A percentile compares a stretch with the other conserved stretches of the same genome.
phyloP scores from a whole-genome alignment of 2,329 filamentous ascomycete genomes.

The Dryadomyces quercivorus region DNA sequence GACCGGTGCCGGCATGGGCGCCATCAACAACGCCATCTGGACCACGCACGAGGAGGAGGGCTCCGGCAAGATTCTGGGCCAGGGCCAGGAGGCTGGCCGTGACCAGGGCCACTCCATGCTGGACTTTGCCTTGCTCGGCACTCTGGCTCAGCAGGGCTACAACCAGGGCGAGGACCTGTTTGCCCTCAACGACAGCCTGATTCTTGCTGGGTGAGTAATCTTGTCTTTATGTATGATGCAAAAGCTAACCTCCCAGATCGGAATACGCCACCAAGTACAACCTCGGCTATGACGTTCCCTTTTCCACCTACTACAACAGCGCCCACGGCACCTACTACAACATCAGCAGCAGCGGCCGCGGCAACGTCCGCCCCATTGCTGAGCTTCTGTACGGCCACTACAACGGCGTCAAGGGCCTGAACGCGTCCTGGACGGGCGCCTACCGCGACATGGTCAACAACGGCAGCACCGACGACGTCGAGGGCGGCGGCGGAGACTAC shows the following conservation, averaged over 20 bases:
- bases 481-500: constrained; percentile 1
- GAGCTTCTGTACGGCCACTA: not conserved
- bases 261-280: constrained; percentile 1
- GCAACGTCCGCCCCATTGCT: not conserved
- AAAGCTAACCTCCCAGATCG: not conserved
- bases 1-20: not conserved
- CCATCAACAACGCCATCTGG: not conserved
- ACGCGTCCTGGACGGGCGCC: not conserved
- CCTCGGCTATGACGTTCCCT: not conserved
- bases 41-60: not conserved
- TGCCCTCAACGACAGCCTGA: not conserved
- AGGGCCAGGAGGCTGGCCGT: not conserved
- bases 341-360: not conserved
- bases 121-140: not conserved
- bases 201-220: not conserved
- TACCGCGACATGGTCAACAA: not conserved
- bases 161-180: not conserved
- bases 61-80: not conserved
- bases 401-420: not conserved
- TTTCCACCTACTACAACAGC: not conserved
- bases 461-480: not conserved
- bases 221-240: not conserved
- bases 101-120: not conserved
- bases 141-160: not conserved
- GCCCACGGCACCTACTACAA: not conserved